Base-by-base conservation (phyloP, 768 basidiomycete genomes). In the Gyrodon lividus region DNA sequence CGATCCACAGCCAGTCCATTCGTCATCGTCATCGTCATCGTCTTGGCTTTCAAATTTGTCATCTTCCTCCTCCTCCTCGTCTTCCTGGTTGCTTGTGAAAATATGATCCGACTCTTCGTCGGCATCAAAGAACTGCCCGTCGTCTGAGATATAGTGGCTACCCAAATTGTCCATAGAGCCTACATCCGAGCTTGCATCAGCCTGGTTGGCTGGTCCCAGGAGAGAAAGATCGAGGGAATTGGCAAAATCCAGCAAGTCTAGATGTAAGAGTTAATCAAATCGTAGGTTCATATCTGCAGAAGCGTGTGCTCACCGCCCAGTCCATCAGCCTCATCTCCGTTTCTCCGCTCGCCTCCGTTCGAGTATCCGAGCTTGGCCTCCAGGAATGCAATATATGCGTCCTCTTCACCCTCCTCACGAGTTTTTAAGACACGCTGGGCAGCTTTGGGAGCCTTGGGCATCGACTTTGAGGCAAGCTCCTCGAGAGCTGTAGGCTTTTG, bases 341-440 rank as follows among this genome's bases (percentile, higher is more conserved):
- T 74, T 16, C 67, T 77, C 55, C 77, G 76, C 71, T 50, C 74
- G 68, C 40, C 71, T 63, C 51, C 77, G 72, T 31, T 67, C 45
- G 59, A 10, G 39, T 84, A 74, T 3, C 89, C 84, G 16, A 97
- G 77, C 66, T 85, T 87, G 0, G 78, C 74, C 67, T 98, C 95
- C 10, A 97, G 72, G 70, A 88, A 85, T 0, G 83, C 78, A 39
- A 98, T 97, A 63, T 95, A 92, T 0, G 79, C 77, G 61, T 95
- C 93, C 59, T 98, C 95, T 30, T 87, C 78, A 26, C 75, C 69
- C 54, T 90, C 80, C 50, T 72, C 70, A 28, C 64, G 72, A 6
- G 68, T 68, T 22, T 67, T 72, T 22, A 70, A 58, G 2, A 48
- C 22, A 3, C 50, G 63, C 0, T 46, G 43, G 8, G 49, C 43